Percentiles rank a stretch among this genome's conserved stretches.
These are phyloP conservation scores for Colletotrichum incanum DNA, from an alignment of 2,329 filamentous ascomycete genomes.

Conservation along the genomic window DNA sequence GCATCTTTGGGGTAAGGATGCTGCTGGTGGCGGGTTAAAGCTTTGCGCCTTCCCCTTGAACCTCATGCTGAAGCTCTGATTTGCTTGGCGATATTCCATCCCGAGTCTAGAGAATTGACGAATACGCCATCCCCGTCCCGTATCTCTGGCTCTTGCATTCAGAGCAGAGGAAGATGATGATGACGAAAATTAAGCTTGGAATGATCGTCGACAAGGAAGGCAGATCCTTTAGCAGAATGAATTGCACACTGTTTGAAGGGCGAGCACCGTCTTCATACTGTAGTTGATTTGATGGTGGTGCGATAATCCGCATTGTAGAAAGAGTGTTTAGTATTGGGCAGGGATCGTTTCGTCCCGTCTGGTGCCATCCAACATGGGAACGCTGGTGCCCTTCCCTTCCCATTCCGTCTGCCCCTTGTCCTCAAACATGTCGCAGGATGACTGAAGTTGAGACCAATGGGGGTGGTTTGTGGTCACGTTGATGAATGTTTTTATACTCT, in stretches of 20 bases:
- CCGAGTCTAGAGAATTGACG: not conserved
- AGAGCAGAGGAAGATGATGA: not conserved
- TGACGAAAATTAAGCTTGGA: not conserved
- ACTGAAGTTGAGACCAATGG: not conserved
- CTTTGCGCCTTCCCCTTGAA: not conserved
- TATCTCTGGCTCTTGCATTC: not conserved
- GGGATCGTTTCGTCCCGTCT: conserved; percentile 24
- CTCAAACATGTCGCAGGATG: conserved; percentile 38
- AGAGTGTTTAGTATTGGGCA: not conserved
- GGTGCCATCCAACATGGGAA: not conserved
- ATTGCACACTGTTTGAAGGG: not conserved
- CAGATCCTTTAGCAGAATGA: not conserved
- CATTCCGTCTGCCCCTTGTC: not conserved
- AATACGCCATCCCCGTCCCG: not conserved
- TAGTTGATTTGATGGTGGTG: not conserved
- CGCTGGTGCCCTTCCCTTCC: not conserved
- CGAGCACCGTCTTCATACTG: not conserved
- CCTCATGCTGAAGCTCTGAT: not conserved
- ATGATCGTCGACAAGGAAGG: conserved; percentile 16
- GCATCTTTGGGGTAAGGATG: not conserved
- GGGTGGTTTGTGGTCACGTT: too few species aligned
- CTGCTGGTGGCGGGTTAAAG: too few species aligned
- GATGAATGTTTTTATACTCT: not conserved
- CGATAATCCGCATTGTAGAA: not conserved
- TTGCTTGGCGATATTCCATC: not conserved